Conservation (phyloP, 306 rosid species). For the Psophocarpus tetragonolobus region DNA sequence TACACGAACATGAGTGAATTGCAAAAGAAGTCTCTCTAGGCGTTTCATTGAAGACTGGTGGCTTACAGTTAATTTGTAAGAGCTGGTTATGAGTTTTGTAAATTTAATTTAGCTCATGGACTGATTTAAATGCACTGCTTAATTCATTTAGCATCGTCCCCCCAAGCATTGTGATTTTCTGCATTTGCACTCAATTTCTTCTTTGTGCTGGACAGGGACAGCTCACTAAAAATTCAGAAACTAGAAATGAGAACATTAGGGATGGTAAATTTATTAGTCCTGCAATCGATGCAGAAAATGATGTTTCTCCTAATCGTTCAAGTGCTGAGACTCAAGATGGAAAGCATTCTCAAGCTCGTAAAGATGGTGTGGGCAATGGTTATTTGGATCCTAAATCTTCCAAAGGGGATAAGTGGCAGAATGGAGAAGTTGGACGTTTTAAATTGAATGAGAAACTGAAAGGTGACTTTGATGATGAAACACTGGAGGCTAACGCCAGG, state of each 20-base stretch:
- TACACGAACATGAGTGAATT: conserved; percentile 78
- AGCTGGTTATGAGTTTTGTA: conserved; percentile 71
- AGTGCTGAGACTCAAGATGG: conserved; percentile 36
- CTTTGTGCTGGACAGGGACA: conserved; percentile 38
- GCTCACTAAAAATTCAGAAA: conserved; percentile 28
- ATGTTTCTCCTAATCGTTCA: conserved; percentile 39
- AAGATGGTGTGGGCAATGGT: conserved; percentile 50
- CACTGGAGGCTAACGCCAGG: conserved; percentile 39
- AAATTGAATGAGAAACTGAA: conserved; percentile 45
- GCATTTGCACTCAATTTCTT: conserved; percentile 36
- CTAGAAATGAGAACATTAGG: conserved; percentile 19
- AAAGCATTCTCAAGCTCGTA: conserved; percentile 29
- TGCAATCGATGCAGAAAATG: conserved; percentile 38
- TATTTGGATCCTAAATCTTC: conserved; percentile 41
- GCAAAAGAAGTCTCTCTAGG: conserved; percentile 95
- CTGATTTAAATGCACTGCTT: conserved; percentile 21
- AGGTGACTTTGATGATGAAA: conserved; percentile 41
- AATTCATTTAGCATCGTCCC: background rate
- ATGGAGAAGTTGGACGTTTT: conserved; percentile 36
- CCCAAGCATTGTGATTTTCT: conserved; percentile 1
- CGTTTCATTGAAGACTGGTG: conserved; percentile 94
- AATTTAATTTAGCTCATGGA: conserved; percentile 41
- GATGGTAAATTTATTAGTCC: conserved; percentile 34
- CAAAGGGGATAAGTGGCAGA: conserved; percentile 42
- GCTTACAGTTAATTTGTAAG: conserved; percentile 98